Evolutionary conservation across 257 asterid species (phyloP).

Genomic region (Solanum paucissectum): DNA sequence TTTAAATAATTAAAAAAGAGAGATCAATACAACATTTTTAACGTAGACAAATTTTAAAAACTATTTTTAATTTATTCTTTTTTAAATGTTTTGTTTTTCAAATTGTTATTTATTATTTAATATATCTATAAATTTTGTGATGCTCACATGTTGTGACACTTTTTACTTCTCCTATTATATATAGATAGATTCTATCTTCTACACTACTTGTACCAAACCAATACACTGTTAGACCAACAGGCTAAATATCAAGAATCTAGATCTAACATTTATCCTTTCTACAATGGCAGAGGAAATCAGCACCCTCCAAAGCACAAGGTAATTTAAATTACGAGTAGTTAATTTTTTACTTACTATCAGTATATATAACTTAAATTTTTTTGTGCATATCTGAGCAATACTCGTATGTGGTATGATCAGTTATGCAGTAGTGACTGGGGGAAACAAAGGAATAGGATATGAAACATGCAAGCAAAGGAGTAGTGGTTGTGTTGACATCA

Average conservation of each 20-base stretch:
- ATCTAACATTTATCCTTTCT: not conserved
- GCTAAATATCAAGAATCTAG: conserved; percentile 7
- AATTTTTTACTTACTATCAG: not conserved
- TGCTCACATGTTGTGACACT: no score
- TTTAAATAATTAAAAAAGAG: no score
- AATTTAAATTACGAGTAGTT: not conserved
- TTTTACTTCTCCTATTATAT: no score
- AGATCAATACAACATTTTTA: no score
- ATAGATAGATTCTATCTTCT: no score
- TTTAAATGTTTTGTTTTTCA: no score
- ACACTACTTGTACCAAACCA: not conserved
- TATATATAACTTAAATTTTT: not conserved
- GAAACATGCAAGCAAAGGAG: conserved; percentile 40
- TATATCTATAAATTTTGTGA: no score
- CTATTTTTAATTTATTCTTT: no score
- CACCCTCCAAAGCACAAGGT: not conserved
- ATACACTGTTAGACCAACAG: not conserved
- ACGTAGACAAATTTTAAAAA: no score
- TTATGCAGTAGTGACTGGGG: conserved; percentile 41
- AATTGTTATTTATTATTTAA: no score
- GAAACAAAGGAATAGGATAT: conserved; percentile 44
- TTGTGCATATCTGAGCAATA: not conserved
- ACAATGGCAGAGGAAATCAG: not conserved
- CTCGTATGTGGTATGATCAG: not conserved
- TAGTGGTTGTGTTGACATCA: conserved; percentile 37